Percentiles rank a stretch among this genome's conserved stretches.
These are phyloP conservation scores for Talaromyces trachyspermus DNA, from an alignment of 495 filamentous ascomycete species.

Conservation along the genomic window DNA sequence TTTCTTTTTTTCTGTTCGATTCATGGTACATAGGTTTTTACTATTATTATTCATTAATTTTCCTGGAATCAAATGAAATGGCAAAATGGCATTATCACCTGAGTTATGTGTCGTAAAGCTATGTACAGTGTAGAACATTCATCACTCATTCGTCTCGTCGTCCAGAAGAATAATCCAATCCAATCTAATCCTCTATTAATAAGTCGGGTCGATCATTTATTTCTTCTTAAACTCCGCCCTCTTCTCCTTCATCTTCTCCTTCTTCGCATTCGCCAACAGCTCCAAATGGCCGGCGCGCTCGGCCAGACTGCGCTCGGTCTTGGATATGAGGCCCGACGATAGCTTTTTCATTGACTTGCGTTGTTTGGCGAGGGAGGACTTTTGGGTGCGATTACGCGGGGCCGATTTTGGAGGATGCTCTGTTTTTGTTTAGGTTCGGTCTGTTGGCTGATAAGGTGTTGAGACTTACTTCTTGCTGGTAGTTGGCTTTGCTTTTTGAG, in stretches of 20 bases:
- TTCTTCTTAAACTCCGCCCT: constrained; percentile 10
- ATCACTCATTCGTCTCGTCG: no score
- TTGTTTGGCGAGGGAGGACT: constrained; percentile 49
- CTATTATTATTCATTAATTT: not conserved
- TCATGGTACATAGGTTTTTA: not conserved
- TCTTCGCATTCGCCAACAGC: constrained; percentile 59
- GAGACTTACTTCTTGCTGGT: constrained; percentile 26
- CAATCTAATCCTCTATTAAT: not conserved
- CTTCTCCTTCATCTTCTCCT: constrained; percentile 33
- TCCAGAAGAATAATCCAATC: not conserved
- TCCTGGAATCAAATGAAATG: no score
- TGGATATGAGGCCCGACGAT: constrained; percentile 51
- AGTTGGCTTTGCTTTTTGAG: constrained; percentile 31
- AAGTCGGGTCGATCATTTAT: not conserved
- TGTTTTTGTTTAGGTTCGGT: not conserved
- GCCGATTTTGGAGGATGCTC: constrained; percentile 42
- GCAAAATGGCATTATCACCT: no score
- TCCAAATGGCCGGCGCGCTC: constrained; percentile 68
- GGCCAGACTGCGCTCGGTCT: constrained; percentile 61
- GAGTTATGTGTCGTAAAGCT: not conserved
- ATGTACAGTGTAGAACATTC: not conserved
- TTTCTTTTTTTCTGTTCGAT: not conserved
- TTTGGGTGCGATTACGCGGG: constrained; percentile 63
- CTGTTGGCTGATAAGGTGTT: not conserved
- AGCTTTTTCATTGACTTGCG: constrained; percentile 62